Evolutionary conservation across 768 basidiomycete genomes (phyloP), one percentile per base, ranked within the genome.

Genomic region (Leccinellum rugosiceps): DNA sequence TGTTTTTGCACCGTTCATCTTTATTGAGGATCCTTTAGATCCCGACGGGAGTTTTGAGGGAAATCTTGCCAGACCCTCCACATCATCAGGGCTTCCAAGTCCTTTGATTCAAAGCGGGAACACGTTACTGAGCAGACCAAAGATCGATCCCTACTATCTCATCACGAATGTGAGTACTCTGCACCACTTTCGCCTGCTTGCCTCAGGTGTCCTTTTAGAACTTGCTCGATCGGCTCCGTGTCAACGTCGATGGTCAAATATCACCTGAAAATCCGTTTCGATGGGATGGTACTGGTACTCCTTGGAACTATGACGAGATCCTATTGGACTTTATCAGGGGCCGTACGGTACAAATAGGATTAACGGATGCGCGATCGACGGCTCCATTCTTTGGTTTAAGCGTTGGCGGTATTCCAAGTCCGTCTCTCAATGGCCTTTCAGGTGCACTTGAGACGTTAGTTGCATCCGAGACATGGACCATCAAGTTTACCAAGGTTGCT

Each of bases 1-100:
- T 57, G 85, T 94, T 19, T 94, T 94, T 72, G 91, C 92, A 26
- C 96, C 94, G 0, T 99, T 98, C 74, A 90, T 98, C 52, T 98
- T 94, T 64, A 89, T 98, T 59, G 97, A 98, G 69, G 94, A 96
- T 68, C 88, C 91, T 13, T 64, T 85, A 45, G 92, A 95, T 62
- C 77, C 82, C 21, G 86, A 82, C 63, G 83, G 80, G 28, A 52
- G 8, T 11, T 38, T 76, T 1, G 84, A 89, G 46, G 66, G 71
- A 19, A 67, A 66, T 26, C 56, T 73, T 43, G 74, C 77, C 53
- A 63, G 77, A 59, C 73, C 77, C 46, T 74, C 79, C 47, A 74
- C 78, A 15, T 68, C 72, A 32, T 62, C 69, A 6, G 64, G 62
- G 26, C 63, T 65, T 53, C 52, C 72, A 19, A 70, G 67, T 41